phyloP scores from a whole-genome alignment of 192 early-diverging fungal genomes.

The Coemansia sp. region DNA sequence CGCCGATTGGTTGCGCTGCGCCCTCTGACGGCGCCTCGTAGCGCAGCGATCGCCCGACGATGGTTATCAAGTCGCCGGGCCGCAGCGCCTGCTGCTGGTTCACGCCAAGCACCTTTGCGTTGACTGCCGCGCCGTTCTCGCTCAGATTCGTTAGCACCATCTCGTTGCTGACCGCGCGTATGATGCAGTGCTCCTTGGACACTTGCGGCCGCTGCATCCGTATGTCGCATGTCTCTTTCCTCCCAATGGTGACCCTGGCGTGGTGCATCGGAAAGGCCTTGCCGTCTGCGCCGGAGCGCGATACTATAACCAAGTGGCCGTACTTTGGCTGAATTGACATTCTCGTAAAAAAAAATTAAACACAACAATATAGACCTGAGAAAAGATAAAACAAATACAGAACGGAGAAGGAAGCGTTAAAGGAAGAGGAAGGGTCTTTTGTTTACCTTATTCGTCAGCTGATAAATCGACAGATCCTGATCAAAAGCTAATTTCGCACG shows the following conservation, averaged over 20 bases:
- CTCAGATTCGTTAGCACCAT: conserved; percentile 36
- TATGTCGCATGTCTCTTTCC: conserved; percentile 50
- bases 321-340: conserved; percentile 24
- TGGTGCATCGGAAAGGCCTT: conserved; percentile 45
- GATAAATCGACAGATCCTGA: background rate
- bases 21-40: conserved; percentile 24
- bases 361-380: background rate
- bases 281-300: conserved; percentile 44
- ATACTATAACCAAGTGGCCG: conserved; percentile 39
- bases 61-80: conserved; percentile 38
- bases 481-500: background rate
- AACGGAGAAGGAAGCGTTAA: background rate
- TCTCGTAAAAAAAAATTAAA: background rate
- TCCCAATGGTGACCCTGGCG: conserved; percentile 42
- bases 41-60: conserved; percentile 44
- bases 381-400: background rate
- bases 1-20: conserved; percentile 4
- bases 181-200: conserved; percentile 48
- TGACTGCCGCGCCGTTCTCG: conserved; percentile 33
- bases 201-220: conserved; percentile 41
- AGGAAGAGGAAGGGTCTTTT: background rate
- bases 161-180: conserved; percentile 20
- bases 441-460: background rate
- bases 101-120: conserved; percentile 3
- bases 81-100: conserved; percentile 25